Percentiles rank a stretch among this genome's conserved stretches.
phyloP scores from a whole-genome alignment of 2,329 filamentous ascomycete species.

The Aspergillus udagawae region DNA sequence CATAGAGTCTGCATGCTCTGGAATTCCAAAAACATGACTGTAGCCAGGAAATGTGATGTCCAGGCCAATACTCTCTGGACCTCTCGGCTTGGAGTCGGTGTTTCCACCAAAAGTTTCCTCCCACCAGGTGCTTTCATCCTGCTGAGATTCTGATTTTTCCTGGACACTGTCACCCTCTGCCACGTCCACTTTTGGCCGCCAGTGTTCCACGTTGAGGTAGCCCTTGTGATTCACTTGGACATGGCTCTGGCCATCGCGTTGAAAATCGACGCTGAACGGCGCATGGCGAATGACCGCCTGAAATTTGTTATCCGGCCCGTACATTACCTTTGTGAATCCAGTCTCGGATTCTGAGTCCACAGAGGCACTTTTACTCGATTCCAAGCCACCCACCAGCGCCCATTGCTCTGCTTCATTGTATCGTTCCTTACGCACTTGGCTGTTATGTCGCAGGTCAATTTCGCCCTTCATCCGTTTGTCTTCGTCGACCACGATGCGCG shows the following conservation, averaged over 20 bases:
- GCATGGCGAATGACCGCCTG: conserved; percentile 79
- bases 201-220: conserved; percentile 89
- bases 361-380: conserved; percentile 67
- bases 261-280: conserved; percentile 83
- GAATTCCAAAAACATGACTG: conserved; percentile 88
- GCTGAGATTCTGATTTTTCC: conserved; percentile 35
- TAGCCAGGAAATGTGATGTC: conserved; percentile 93
- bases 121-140: conserved; percentile 87
- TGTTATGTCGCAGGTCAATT: conserved; percentile 80
- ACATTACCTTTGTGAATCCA: conserved; percentile 69
- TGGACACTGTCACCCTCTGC: conserved; percentile 48
- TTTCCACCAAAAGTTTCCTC: conserved; percentile 94
- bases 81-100: conserved; percentile 90
- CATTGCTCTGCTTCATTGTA: conserved; percentile 90
- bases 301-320: conserved; percentile 70
- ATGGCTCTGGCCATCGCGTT: conserved; percentile 74
- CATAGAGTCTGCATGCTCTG: conserved; percentile 83
- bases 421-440: conserved; percentile 80
- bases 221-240: conserved; percentile 89
- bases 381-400: conserved; percentile 77
- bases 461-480: conserved; percentile 84
- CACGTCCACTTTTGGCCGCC: conserved; percentile 78
- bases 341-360: conserved; percentile 62
- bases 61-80: conserved; percentile 84
- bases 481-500: conserved; percentile 85